A percentile compares a stretch with the other conserved stretches of the same genome.
phyloP scores from a whole-genome alignment of 768 basidiomycete genomes.

The Suillus paluster region DNA sequence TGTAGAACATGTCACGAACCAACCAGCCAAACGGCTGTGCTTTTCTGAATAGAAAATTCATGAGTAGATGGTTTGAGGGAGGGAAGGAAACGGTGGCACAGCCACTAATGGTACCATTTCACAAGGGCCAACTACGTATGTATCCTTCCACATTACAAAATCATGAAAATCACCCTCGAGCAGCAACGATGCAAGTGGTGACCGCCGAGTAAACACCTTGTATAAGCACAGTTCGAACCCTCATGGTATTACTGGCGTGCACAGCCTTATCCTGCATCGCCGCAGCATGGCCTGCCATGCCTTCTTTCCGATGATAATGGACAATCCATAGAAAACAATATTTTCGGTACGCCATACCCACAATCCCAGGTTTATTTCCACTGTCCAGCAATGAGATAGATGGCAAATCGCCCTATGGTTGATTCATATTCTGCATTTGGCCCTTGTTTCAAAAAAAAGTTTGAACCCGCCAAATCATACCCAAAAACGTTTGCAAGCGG shows the following conservation, averaged over 20 bases:
- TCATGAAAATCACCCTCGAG: background rate
- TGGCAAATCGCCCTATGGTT: background rate
- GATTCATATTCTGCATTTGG: background rate
- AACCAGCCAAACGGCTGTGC: background rate
- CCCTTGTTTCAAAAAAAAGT: background rate
- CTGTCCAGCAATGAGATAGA: background rate
- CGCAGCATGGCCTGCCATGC: background rate
- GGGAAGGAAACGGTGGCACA: background rate
- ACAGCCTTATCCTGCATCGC: constrained; percentile 3
- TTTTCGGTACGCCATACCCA: background rate
- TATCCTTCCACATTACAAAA: background rate
- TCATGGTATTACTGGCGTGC: background rate
- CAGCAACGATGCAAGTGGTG: background rate
- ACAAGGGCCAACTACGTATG: background rate
- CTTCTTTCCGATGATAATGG: constrained; percentile 3
- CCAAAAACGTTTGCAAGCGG: background rate
- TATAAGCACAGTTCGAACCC: background rate
- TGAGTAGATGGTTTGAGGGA: constrained; percentile 1
- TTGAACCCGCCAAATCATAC: background rate
- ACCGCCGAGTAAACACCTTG: background rate
- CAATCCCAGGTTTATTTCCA: background rate
- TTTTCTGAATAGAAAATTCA: constrained; percentile 2
- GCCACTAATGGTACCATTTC: background rate
- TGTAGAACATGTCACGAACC: background rate
- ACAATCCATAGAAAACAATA: background rate